These are phyloP conservation scores for Pseudogymnoascus sp. DNA, from an alignment of 2,329 filamentous ascomycete genomes.

Conservation along the genomic window DNA sequence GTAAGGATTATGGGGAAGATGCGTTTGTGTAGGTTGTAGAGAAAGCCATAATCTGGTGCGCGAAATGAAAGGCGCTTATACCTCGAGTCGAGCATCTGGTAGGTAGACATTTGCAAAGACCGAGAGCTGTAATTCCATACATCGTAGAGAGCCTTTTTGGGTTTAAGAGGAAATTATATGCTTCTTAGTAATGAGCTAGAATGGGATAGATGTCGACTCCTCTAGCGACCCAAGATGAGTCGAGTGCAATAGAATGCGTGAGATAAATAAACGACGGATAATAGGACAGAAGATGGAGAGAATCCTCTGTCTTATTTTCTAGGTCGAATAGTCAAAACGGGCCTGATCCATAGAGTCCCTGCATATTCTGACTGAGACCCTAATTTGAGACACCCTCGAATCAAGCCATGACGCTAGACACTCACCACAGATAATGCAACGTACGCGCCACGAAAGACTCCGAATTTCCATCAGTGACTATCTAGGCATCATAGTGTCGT, in stretches of 20 bases:
- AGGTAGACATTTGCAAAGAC: neutral
- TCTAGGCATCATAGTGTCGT: neutral
- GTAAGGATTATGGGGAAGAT: neutral
- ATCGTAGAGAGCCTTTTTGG: neutral
- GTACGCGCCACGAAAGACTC: neutral
- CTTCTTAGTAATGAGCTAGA: neutral
- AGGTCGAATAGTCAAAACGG: neutral
- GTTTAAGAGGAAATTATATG: neutral
- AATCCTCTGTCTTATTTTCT: too few species aligned
- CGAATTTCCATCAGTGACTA: neutral
- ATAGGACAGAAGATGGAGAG: neutral
- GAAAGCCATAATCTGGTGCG: neutral
- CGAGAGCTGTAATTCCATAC: neutral
- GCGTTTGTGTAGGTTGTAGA: neutral
- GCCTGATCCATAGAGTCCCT: neutral
- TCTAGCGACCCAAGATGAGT: neutral
- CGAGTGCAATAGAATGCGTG: neutral
- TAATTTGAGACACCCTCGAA: neutral
- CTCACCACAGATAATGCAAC: neutral
- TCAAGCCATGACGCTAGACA: neutral
- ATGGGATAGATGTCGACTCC: neutral
- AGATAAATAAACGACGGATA: neutral
- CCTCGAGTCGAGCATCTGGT: neutral
- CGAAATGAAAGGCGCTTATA: neutral
- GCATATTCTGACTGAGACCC: neutral